Evolutionary conservation across 306 rosid genomes (phyloP).

Genomic region (Phaseolus lunatus): DNA sequence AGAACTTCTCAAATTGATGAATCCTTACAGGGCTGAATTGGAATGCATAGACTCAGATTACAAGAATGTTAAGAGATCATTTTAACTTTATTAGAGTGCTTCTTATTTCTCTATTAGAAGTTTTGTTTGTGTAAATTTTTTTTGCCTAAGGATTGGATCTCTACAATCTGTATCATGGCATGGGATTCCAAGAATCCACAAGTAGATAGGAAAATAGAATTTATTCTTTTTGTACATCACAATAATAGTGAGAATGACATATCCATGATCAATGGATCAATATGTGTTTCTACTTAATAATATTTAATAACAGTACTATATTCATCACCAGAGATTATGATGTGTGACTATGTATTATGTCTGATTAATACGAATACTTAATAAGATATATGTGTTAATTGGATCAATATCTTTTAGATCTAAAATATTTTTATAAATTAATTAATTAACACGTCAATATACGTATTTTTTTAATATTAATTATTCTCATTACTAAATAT

Average conservation of each 20-base stretch:
- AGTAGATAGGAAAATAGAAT: constrained; percentile 24
- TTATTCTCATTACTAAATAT: no score
- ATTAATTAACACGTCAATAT: no score
- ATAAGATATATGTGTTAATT: no score
- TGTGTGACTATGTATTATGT: no score
- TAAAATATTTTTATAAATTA: no score
- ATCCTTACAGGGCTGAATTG: constrained; percentile 69
- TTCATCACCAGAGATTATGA: no score
- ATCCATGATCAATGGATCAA: constrained; percentile 3
- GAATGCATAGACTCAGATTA: constrained; percentile 84
- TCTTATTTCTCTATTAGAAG: not conserved
- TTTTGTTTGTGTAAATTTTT: constrained; percentile 8
- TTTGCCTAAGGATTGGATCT: constrained; percentile 20
- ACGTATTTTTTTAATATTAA: no score
- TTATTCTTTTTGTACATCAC: constrained; percentile 44
- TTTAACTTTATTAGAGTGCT: constrained; percentile 36
- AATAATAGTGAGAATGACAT: constrained; percentile 28
- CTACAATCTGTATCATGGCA: constrained; percentile 13
- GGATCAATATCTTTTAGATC: no score
- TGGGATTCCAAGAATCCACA: constrained; percentile 35
- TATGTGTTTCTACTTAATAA: no score
- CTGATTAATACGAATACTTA: no score
- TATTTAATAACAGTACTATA: no score
- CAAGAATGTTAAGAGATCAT: constrained; percentile 71
- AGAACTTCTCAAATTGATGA: constrained; percentile 71